phyloP scores from a whole-genome alignment of 305 asterid genomes.

The Fraxinus platypoda region DNA sequence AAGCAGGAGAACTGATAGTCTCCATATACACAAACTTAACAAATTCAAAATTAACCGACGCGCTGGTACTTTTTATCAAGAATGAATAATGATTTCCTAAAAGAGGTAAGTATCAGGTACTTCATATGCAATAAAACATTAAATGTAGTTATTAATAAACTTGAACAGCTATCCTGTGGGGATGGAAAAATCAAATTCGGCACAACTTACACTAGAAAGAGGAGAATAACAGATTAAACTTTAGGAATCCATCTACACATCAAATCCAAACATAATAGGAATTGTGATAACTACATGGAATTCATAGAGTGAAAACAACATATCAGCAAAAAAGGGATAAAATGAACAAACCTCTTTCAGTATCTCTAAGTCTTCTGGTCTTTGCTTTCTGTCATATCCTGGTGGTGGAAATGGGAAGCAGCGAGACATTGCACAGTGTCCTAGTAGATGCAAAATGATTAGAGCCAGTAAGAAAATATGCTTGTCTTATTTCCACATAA shows the following conservation, averaged over 20 bases:
- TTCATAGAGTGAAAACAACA: neutral
- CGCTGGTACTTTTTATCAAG: constrained; percentile 1
- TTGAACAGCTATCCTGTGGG: constrained; percentile 6
- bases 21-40: neutral
- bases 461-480: constrained; percentile 26
- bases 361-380: constrained; percentile 47
- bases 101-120: neutral
- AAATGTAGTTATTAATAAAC: constrained; percentile 5
- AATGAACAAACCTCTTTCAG: constrained; percentile 63
- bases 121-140: constrained; percentile 7
- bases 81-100: neutral
- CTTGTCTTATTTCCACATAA: constrained; percentile 34
- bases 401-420: constrained; percentile 90
- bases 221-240: neutral
- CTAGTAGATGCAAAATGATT: constrained; percentile 27
- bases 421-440: constrained; percentile 72
- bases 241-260: neutral
- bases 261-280: constrained; percentile 8
- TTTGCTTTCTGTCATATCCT: constrained; percentile 71
- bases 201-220: constrained; percentile 7
- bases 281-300: neutral
- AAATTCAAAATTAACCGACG: neutral
- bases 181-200: neutral
- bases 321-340: neutral
- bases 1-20: neutral